Percentiles rank a stretch among this genome's conserved stretches.
phyloP scores from a whole-genome alignment of 257 asterid species.

The Rehmannia glutinosa region DNA sequence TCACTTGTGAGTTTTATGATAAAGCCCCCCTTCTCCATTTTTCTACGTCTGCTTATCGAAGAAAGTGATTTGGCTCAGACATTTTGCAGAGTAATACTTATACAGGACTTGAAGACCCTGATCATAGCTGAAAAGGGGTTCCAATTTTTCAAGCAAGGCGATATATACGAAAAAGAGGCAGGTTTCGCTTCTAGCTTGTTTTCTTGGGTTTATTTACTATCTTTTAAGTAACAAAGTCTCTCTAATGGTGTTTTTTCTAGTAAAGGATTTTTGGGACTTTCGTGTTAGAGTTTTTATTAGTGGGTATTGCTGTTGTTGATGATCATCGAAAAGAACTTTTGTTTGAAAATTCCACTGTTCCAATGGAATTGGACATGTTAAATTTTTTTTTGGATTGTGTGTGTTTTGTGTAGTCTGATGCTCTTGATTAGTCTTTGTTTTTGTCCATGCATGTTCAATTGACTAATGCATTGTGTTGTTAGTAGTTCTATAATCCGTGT shows the following conservation, averaged over 20 bases:
- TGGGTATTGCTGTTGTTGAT: not conserved
- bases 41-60: not conserved
- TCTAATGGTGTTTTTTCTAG: not conserved
- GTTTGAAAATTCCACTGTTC: not conserved
- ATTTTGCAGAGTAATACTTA: not conserved
- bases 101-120: not conserved
- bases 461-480: not conserved
- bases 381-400: not conserved
- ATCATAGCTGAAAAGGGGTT: constrained; percentile 17
- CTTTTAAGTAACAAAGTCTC: not conserved
- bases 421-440: not conserved
- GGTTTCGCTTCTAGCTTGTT: constrained; percentile 4
- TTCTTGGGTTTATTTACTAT: not conserved
- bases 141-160: constrained; percentile 14
- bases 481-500: not conserved
- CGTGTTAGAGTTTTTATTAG: not conserved
- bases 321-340: not conserved
- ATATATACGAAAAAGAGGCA: not conserved
- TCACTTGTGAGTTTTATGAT: not conserved
- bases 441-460: constrained; percentile 8
- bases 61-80: constrained; percentile 1
- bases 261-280: not conserved
- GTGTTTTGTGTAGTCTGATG: not conserved
- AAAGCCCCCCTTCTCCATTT: not conserved
- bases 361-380: not conserved